Evolutionary conservation across 805 yeast species (phyloP).

Genomic region (Candida ulmi): DNA sequence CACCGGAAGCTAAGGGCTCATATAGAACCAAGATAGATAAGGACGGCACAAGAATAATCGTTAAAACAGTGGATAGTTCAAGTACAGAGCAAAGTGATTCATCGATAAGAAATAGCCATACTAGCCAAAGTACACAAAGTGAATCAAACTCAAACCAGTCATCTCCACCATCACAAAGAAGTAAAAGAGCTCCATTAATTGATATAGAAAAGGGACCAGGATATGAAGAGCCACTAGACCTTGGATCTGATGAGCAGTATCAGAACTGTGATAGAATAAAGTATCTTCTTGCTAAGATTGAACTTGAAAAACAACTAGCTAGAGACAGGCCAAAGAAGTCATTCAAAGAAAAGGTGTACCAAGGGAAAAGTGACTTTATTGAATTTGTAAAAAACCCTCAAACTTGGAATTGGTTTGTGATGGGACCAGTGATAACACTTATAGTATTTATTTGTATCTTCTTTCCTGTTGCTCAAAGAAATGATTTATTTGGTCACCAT

Average conservation of each 20-base stretch:
- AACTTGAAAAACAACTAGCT: background rate
- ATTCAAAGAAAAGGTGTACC: background rate
- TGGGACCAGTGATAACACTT: background rate
- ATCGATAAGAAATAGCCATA: too few relatives aligned
- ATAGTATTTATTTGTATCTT: slow-evolving; percentile 3
- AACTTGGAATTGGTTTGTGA: slow-evolving; percentile 5
- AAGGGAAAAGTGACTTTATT: too few relatives aligned
- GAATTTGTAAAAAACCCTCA: background rate
- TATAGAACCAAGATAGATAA: background rate
- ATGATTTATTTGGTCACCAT: background rate
- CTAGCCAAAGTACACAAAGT: too few relatives aligned
- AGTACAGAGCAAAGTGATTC: too few relatives aligned
- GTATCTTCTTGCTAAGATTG: background rate
- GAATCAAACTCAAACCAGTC: too few relatives aligned
- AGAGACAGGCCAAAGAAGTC: background rate
- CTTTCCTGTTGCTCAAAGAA: slow-evolving; percentile 2
- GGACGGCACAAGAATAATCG: background rate
- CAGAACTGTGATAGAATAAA: background rate
- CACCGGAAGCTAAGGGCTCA: background rate
- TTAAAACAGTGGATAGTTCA: too few relatives aligned
- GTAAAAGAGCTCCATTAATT: too few relatives aligned
- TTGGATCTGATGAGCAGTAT: too few relatives aligned
- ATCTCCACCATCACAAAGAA: too few relatives aligned
- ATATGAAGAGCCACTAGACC: too few relatives aligned
- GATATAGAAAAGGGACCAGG: too few relatives aligned